Evolutionary conservation across 371 early-diverging fungal genomes (phyloP), one percentile per base, ranked within the genome.

Genomic region (Capniomyces stellatus): DNA sequence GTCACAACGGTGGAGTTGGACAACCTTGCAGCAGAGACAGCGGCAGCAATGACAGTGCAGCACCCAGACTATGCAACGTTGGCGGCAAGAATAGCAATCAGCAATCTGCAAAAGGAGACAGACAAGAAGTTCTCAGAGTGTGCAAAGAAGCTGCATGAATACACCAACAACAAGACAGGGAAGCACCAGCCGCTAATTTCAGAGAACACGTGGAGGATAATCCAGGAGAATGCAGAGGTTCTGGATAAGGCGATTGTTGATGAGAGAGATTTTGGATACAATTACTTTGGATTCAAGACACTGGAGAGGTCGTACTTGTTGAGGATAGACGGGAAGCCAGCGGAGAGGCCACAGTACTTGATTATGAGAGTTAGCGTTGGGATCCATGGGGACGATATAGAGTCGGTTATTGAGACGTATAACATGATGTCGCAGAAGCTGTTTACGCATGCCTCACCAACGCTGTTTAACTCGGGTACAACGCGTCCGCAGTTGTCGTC

Each of bases 231-330:
- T 69, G 76, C 79, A 10, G 93, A 90, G 23, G 67, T 68, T 27
- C 79, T 98, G 55, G 83, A 99, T 73, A 76, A 82, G 13, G 86
- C 89, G 55, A 87, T 99, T 55, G 83, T 89, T 60, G 88, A 92
- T 64, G 85, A 90, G 48, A 85, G 98, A 62, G 99, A 99, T 67
- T 97, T 82, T 67, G 81, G 81, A 56, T 94, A 95, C 75, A 91
- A 86, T 71, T 99, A 83, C 74, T 99, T 99, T 79, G 98, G 98
- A 10, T 91, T 98, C 78, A 96, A 96, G 73, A 98, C 98, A 1
- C 78, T 99, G 21, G 91, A 94, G 67, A 86, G 93, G 27, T 88
- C 90, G 27, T 99, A 99, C 65, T 75, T 99, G 42, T 71, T 99
- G 54, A 77, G 83, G 57, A 81, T 94, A 63, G 77, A 87, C 54